phyloP scores from a whole-genome alignment of 2,329 filamentous ascomycete genomes.

The Microcera coccophila region DNA sequence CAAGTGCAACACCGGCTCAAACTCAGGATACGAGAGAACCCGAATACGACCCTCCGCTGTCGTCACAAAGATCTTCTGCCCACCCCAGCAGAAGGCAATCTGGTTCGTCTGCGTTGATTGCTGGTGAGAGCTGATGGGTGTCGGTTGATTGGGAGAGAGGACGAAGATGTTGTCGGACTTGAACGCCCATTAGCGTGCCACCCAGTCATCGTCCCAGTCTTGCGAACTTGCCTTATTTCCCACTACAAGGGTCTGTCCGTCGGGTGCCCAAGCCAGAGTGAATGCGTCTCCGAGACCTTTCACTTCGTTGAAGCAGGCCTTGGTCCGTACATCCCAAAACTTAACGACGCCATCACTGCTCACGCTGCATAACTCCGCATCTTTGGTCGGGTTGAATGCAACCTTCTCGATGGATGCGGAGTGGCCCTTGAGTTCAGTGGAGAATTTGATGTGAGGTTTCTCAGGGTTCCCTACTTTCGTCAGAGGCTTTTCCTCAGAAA shows the following conservation, averaged over 20 bases:
- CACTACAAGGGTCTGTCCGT: constrained; percentile 65
- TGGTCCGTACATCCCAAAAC: constrained; percentile 76
- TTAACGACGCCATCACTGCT: constrained; percentile 70
- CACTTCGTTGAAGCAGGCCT: constrained; percentile 66
- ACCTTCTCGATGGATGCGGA: constrained; percentile 66
- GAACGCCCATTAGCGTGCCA: not conserved
- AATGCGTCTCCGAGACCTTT: constrained; percentile 64
- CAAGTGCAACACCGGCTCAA: constrained; percentile 52
- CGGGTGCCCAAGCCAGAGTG: constrained; percentile 69
- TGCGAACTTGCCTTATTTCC: constrained; percentile 60
- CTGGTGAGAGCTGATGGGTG: constrained; percentile 54
- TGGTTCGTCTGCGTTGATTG: constrained; percentile 67
- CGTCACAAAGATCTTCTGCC: constrained; percentile 65
- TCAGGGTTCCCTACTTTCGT: constrained; percentile 65
- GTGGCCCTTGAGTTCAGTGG: constrained; percentile 71
- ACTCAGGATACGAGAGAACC: constrained; percentile 64
- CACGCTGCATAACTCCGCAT: constrained; percentile 72
- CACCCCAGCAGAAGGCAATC: constrained; percentile 69
- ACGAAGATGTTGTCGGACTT: constrained; percentile 61
- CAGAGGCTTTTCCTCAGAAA: constrained; percentile 3
- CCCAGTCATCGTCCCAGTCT: not conserved
- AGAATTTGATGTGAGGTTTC: constrained; percentile 66
- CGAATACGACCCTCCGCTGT: constrained; percentile 68
- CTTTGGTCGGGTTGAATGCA: constrained; percentile 72
- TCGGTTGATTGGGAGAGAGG: constrained; percentile 56